Evolutionary conservation across 352 stramenopile genomes (phyloP), one percentile per base, ranked within the genome.

Genomic region (Globisporangium camurandrum): DNA sequence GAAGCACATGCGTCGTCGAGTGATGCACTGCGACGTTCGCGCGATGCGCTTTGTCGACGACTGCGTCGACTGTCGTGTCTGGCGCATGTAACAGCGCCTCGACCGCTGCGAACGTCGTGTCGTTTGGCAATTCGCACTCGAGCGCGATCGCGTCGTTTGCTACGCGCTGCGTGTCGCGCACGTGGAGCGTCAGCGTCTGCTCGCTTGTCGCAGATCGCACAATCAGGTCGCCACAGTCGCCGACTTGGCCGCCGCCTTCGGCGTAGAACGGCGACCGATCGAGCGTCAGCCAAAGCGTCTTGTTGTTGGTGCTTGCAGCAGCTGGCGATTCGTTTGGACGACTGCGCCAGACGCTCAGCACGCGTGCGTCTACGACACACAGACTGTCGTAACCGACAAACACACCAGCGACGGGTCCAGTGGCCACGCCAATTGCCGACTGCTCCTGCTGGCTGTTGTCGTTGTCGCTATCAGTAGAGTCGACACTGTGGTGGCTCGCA

Each of bases 1-100:
- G 80, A 2, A 94, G 66, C 34, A 93, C 46, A 46, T 94, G 83
- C 11, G 83, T 93, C 22, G 79, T 77, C 27, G 78, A 84, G 71
- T 94, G 83, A 44, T 94, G 80, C 3, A 72, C 64, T 43, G 63
- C 56, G 43, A 76, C 85, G 12, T 75, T 64, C n/a, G 42, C 48
- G 26, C 74, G 77, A 33, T 82, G 77, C 41, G 55, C 62, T 14
- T 24, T 36, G 51, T 90, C 66, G 17, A 92, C 81, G 3, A 61
- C 39, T 1, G 65, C 76, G 6, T 75, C 54, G 0, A 87, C 67
- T 1, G 24, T 46, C 19, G 16, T 54, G 3, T 8, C n/a, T 14
- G 39, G 28, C 20, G 55, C 20, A n/a, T 17, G 45, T 1, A 71
- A 42, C 19, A 69, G 37, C 3, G 37, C 39, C 33, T 63, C 55